These are phyloP conservation scores for Podaxis sp. DNA, from an alignment of 768 basidiomycete genomes.

Conservation along the genomic window DNA sequence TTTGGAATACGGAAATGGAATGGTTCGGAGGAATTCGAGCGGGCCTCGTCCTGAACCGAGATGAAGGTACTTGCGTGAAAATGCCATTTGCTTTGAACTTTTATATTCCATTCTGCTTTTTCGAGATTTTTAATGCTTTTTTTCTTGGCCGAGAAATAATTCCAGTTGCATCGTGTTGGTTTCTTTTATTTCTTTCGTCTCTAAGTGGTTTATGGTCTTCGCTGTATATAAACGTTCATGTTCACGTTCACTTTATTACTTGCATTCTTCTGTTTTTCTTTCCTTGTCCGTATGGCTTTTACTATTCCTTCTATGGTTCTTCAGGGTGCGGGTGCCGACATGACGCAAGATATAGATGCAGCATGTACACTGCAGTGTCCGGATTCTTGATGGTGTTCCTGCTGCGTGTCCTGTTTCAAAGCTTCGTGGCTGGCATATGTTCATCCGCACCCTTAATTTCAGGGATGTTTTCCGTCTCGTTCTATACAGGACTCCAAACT, in stretches of 20 bases:
- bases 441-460: not conserved
- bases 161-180: not conserved
- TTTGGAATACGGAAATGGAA: not conserved
- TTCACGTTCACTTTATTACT: not conserved
- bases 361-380: not conserved
- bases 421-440: not conserved
- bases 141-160: not conserved
- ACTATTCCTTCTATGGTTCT: not conserved
- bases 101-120: not conserved
- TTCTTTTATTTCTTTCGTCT: slow-evolving; percentile 10
- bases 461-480: not conserved
- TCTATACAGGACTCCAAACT: not conserved
- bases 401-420: not conserved
- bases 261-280: not conserved
- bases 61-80: not conserved
- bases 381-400: not conserved
- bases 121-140: not conserved
- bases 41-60: not conserved
- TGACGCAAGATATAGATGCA: slow-evolving; percentile 1
- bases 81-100: not conserved
- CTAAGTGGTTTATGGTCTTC: not conserved
- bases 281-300: not conserved
- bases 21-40: not conserved
- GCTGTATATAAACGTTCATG: too few species aligned
- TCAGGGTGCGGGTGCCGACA: not conserved